These are phyloP conservation scores for Rostrohypoxylon terebratum DNA, from an alignment of 495 filamentous ascomycete species.

Conservation along the genomic window DNA sequence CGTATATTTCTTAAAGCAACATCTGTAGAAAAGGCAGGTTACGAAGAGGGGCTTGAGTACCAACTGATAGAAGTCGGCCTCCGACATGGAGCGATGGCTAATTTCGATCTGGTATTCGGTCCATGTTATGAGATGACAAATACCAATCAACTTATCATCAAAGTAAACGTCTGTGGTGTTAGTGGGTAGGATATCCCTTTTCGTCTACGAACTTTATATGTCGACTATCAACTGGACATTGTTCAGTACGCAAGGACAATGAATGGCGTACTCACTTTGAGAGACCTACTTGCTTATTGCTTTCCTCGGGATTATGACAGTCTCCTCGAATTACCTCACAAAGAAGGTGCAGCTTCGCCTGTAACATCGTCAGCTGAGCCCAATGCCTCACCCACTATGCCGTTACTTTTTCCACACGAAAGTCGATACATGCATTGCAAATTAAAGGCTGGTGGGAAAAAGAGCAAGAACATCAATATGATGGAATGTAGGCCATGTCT, in stretches of 20 bases:
- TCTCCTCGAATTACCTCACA: conserved; percentile 12
- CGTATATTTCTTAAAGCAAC: not conserved
- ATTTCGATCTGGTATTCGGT: conserved; percentile 7
- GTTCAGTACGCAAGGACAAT: conserved; percentile 16
- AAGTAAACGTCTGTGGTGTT: not conserved
- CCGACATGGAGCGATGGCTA: not conserved
- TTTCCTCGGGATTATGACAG: conserved; percentile 10
- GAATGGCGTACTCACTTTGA: conserved; percentile 9
- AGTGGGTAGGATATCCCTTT: not conserved
- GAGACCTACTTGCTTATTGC: conserved; percentile 17
- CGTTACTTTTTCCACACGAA: conserved; percentile 16
- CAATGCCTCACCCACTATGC: not conserved
- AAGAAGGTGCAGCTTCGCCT: not conserved
- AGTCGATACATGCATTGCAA: not conserved
- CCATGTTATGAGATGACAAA: conserved; percentile 21
- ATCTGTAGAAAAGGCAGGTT: not conserved
- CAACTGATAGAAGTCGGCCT: conserved; percentile 14
- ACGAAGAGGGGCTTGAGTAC: not conserved
- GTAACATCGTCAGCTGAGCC: not conserved
- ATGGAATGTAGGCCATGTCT: conserved; percentile 6
- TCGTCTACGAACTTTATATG: not conserved
- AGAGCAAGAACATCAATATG: not conserved
- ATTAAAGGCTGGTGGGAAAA: no score
- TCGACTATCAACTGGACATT: conserved; percentile 28
- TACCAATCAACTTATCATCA: conserved; percentile 6